phyloP scores from a whole-genome alignment of 139 green algal species.

The Chlamydomonas schloesseri region DNA sequence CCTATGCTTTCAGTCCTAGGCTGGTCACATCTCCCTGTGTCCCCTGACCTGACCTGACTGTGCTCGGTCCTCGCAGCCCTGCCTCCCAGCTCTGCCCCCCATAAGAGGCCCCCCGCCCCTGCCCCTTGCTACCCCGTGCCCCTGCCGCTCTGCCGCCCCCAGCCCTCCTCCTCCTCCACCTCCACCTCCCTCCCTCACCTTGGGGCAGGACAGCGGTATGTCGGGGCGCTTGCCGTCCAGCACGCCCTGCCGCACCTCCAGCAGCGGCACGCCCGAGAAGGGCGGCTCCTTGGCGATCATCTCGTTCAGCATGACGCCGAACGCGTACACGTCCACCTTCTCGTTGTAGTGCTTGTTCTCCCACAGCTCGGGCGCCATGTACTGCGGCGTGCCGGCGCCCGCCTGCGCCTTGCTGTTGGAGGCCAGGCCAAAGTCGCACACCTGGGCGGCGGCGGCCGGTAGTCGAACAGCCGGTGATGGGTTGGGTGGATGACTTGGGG shows the following conservation, averaged over 20 bases:
- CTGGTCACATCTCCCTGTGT: too few relatives aligned
- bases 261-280: slow-evolving; percentile 20
- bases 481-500: background rate
- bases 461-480: background rate
- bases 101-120: background rate
- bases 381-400: slow-evolving; percentile 71
- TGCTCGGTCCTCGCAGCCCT: too few relatives aligned
- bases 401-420: slow-evolving; percentile 60
- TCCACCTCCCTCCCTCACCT: background rate
- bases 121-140: too few relatives aligned
- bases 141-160: too few relatives aligned
- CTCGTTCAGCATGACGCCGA: slow-evolving; percentile 85
- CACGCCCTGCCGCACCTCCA: slow-evolving; percentile 44
- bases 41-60: too few relatives aligned
- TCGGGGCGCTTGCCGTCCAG: slow-evolving; percentile 61
- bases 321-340: slow-evolving; percentile 82
- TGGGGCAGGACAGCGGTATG: slow-evolving; percentile 59
- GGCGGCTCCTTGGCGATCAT: slow-evolving; percentile 55
- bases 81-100: too few relatives aligned
- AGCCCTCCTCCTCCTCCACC: background rate
- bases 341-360: slow-evolving; percentile 62
- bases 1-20: too few relatives aligned
- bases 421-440: slow-evolving; percentile 76
- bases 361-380: slow-evolving; percentile 84
- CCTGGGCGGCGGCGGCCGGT: background rate